A percentile compares a stretch with the other conserved stretches of the same genome.
Conservation (phyloP, 2,329 filamentous ascomycete species). For the Cercospora janseana region DNA sequence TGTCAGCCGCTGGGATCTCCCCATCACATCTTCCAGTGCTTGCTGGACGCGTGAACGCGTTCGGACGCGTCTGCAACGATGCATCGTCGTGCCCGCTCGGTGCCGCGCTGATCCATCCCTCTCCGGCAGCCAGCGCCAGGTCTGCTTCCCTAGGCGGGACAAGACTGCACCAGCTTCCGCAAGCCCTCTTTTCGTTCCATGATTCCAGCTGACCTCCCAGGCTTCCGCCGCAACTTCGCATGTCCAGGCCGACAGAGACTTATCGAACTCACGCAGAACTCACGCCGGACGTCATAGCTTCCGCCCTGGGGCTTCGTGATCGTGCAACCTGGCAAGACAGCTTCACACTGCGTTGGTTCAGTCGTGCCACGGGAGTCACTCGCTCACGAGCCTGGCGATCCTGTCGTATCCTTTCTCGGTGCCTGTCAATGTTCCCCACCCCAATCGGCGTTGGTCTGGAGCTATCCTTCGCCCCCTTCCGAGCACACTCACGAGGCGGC, state of each 20-base stretch:
- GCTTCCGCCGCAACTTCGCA: conserved; percentile 15
- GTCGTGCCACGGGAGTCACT: conserved; percentile 6
- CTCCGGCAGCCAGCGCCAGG: background rate
- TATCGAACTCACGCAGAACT: conserved; percentile 14
- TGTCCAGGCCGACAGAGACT: background rate
- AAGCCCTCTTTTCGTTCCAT: conserved; percentile 6
- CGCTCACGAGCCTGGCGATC: background rate
- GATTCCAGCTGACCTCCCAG: conserved; percentile 5
- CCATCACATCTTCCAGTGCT: conserved; percentile 3
- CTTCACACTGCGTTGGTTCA: conserved; percentile 8
- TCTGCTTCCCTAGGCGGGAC: background rate
- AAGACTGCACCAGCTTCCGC: background rate
- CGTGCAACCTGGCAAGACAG: conserved; percentile 1
- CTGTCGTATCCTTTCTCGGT: conserved; percentile 1
- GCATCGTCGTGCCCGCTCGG: conserved; percentile 3
- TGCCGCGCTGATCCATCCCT: conserved; percentile 10
- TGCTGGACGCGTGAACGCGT: conserved; percentile 9
- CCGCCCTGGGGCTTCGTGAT: background rate
- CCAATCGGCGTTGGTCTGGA: no score
- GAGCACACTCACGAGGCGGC: no score
- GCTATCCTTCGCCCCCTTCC: no score
- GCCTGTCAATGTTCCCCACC: no score
- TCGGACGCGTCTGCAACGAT: conserved; percentile 10
- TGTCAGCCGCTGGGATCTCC: conserved; percentile 6
- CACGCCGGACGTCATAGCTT: conserved; percentile 11